These are phyloP conservation scores for Kalanchoe fedtschenkoi DNA, from an alignment of 164 flowering plant species.

Conservation along the genomic window DNA sequence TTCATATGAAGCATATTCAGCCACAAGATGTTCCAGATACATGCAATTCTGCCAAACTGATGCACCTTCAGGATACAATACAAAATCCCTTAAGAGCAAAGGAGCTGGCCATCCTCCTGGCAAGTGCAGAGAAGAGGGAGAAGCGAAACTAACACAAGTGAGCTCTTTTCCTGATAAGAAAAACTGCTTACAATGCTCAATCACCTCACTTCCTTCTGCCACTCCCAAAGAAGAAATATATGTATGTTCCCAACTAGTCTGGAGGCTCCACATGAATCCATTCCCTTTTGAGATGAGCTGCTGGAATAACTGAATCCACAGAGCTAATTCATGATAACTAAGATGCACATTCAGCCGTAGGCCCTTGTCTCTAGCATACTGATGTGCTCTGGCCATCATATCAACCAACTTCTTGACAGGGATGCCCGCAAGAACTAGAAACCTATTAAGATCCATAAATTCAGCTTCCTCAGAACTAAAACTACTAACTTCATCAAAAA, in stretches of 20 bases:
- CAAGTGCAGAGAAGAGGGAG: slow-evolving; percentile 27
- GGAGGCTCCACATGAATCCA: slow-evolving; percentile 61
- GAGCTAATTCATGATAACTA: slow-evolving; percentile 67
- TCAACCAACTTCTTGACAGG: slow-evolving; percentile 49
- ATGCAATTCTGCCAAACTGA: slow-evolving; percentile 53
- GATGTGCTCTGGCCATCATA: slow-evolving; percentile 70
- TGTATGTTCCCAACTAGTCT: slow-evolving; percentile 77
- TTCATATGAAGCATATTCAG: slow-evolving; percentile 40
- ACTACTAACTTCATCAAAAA: slow-evolving; percentile 18
- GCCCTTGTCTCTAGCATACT: slow-evolving; percentile 52
- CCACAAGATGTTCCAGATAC: slow-evolving; percentile 67
- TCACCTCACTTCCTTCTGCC: slow-evolving; percentile 39
- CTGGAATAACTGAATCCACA: slow-evolving; percentile 82
- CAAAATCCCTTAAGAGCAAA: slow-evolving; percentile 32
- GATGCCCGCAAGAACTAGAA: slow-evolving; percentile 59
- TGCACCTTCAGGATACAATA: slow-evolving; percentile 47
- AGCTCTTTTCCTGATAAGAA: slow-evolving; percentile 25
- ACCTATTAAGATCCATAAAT: slow-evolving; percentile 48
- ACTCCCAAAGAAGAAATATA: slow-evolving; percentile 79
- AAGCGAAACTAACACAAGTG: slow-evolving; percentile 2
- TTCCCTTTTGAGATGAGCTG: slow-evolving; percentile 66
- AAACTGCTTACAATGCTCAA: slow-evolving; percentile 26
- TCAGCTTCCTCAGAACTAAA: slow-evolving; percentile 25
- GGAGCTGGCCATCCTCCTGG: slow-evolving; percentile 95
- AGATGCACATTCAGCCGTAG: slow-evolving; percentile 27